Base-by-base conservation (phyloP, 352 stramenopile species). In the Globisporangium solare region DNA sequence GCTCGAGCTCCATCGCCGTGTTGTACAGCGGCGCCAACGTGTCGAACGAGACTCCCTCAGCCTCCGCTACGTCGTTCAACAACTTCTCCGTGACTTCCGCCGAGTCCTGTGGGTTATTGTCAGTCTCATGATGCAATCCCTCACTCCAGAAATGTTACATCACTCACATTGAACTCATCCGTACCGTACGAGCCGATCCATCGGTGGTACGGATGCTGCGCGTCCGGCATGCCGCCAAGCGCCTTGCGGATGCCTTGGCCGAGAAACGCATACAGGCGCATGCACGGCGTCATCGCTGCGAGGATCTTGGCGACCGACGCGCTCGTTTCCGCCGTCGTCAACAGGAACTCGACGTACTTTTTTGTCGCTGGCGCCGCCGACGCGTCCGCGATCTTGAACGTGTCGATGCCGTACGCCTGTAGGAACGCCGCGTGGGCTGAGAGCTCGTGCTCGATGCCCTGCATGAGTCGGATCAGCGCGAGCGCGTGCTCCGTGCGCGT, bases 171-270 rank as follows among this genome's bases (percentile, higher is more conserved):
- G 24, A 82, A 82, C 53, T 65, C 71, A 24, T 58, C 21, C n/a
- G 54, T 64, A n/a, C 58, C 57, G 52, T 86, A 86, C 13, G 71
- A 63, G 14, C 71, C 63, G 52, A 86, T 79, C 75, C 75, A 86
- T 35, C 60, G 63, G 24, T 70, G 67, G 58, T 78, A 86, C 57
- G 66, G 70, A 21, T 54, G 43, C 10, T 18, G 39, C 6, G 50
- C 41, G 18, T 32, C 45, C 0, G 52, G 52, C 47, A 61, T 27
- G 0, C 42, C 48, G 0, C 40, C 47, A 6, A 60, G 58, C 21
- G 66, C 64, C 2, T 51, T 42, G 1, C 51, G 57, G 39, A 86
- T 76, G 11, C 52, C 35, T 31, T 70, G 42, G 22, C 75, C 73
- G 10, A 86, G 31, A 41, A 83, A 83, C 20, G 70, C 60, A 47